Evolutionary conservation across 2,329 filamentous ascomycete genomes (phyloP), one percentile per base, ranked within the genome.

Genomic region (Fragosphaeria purpurea): DNA sequence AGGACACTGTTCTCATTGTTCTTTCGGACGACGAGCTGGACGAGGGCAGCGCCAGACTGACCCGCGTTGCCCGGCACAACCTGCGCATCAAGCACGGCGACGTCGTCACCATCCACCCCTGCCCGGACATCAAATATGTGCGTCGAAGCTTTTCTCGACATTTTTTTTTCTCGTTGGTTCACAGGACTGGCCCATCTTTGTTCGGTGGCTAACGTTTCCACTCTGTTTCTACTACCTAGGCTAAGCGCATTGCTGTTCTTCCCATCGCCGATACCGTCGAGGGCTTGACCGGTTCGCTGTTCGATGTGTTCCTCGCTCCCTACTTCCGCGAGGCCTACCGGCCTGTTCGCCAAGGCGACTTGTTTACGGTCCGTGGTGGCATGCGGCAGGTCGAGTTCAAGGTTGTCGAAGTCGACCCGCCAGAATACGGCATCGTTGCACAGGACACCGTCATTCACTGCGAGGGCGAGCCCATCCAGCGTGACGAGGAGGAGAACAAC

Each of bases 331-430:
- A 98, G 79, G 91, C 93, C 57, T 98, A 98, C 77, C 82, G 93
- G 67, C 93, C 93, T 50, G 89, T 98, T 55, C 85, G 90, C 67
- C 93, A 97, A 77, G 93, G 93, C 62, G 93, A 98, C 65, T 81
- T 96, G 52, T 98, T 98, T 79, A 96, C 90, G 67, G 88, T 93
- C 55, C 86, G 93, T 63, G 93, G 91, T 72, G 91, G 90, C 66
- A 98, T 98, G 93, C 84, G 93, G 69, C 91, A 96, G 71, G 93
- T 98, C 38, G 93, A 98, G 67, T 98, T 98, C 77, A 98, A 98
- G 79, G 91, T 98, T 41, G 91, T 98, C 45, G 93, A 98, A 73
- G 90, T 98, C 46, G 93, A 98, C 63, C 90, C 93, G 44, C 93
- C 93, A 59, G 93, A 98, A 76, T 97, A 94, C 65, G 94, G 94